Percentiles rank a stretch among this genome's conserved stretches.
These are phyloP conservation scores for Lachnellula hyalina DNA, from an alignment of 2,329 filamentous ascomycete species.

Conservation along the genomic window DNA sequence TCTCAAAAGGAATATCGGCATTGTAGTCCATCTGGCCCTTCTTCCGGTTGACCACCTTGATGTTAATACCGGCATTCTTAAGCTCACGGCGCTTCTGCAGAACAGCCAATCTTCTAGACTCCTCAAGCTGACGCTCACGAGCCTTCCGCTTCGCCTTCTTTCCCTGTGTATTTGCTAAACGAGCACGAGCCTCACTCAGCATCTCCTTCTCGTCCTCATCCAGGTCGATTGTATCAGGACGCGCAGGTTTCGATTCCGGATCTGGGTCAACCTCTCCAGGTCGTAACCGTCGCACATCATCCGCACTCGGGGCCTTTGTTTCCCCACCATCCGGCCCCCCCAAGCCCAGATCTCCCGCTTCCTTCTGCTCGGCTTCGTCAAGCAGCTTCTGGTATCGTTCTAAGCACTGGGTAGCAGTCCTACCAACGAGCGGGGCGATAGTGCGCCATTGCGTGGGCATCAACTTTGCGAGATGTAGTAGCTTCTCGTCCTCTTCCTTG, in stretches of 20 bases:
- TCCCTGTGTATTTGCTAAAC: constrained; percentile 94
- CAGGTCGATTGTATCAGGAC: constrained; percentile 94
- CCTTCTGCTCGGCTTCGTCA: constrained; percentile 89
- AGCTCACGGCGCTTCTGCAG: constrained; percentile 94
- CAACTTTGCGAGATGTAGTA: constrained; percentile 92
- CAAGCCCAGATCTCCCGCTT: constrained; percentile 74
- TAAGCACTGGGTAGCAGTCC: constrained; percentile 93
- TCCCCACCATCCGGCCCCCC: constrained; percentile 84
- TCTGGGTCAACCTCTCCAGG: constrained; percentile 97
- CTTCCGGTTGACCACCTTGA: constrained; percentile 88
- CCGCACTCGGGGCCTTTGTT: constrained; percentile 79
- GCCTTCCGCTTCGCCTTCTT: constrained; percentile 99
- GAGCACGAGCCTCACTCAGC: constrained; percentile 93
- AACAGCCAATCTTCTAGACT: constrained; percentile 82
- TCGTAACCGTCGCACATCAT: constrained; percentile 81
- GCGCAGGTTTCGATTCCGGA: constrained; percentile 89
- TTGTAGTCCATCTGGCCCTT: constrained; percentile 99
- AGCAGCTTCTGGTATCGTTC: constrained; percentile 95
- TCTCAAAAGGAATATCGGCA: constrained; percentile 97
- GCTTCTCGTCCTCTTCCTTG: constrained; percentile 95
- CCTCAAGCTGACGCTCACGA: constrained; percentile 88
- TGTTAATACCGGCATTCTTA: constrained; percentile 96
- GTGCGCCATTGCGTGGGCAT: constrained; percentile 99
- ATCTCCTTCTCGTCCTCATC: constrained; percentile 99
- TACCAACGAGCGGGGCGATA: constrained; percentile 91